Base-by-base conservation (phyloP, 179 eudicot species). In the Silene coronaria region DNA sequence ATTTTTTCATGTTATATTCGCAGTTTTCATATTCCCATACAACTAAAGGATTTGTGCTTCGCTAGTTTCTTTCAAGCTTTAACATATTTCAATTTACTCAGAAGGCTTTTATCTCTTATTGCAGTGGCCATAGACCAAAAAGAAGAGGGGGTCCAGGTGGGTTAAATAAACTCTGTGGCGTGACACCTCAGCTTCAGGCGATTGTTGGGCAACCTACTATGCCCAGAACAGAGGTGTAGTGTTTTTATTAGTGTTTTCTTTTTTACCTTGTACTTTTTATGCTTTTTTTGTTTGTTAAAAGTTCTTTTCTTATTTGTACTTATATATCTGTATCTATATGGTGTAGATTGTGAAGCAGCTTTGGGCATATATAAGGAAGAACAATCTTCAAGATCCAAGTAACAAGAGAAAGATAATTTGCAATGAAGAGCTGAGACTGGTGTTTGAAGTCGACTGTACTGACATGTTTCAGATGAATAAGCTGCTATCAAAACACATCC, bases 381-480 rank as follows among this genome's bases (percentile, higher is more conserved):
- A 91, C 77, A 89, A 85, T 74, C 92, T 89, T 80, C 93, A 89
- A 79, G 92, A 91, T 80, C 97, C 94, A 65, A 86, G 85, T 57
- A 90, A 91, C 84, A 89, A 87, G 67, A 82, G 90, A 83, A 89
- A 87, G 86, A 88, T 91, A 72, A 84, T 86, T 67, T 89, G 97
- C 80, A 86, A 89, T 78, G 97, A 88, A 55, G 89, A 85, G 75
- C 84, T 91, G 63, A 89, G 91, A 24, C 72, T 82, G 70, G 82
- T 89, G 62, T 85, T 91, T 73, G 92, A 89, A 84, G 85, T 85
- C 4, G 91, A 89, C 76, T 76, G 85, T 63, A 89, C 91, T 21
- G 91, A 91, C 80, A 85, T 86, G 97, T 89, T 91, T 81, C 82
- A 88, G 85, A 87, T 89, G 89, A 89, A 91, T 78, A 89, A 88